Conservation (phyloP, 2,329 filamentous ascomycete genomes). For the Trichoderma hamatum region DNA sequence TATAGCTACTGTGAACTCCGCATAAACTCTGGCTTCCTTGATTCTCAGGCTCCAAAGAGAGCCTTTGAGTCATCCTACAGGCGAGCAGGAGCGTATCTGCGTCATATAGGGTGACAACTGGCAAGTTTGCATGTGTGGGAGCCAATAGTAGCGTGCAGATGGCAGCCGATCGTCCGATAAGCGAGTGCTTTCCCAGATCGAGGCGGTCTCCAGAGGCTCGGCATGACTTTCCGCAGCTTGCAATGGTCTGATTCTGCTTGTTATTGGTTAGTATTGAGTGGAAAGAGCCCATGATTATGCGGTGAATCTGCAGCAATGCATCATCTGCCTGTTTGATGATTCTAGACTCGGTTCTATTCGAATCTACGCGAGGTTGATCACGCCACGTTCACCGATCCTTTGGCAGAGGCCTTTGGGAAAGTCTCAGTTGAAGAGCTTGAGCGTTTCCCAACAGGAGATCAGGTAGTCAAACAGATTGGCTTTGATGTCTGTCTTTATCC, state of each 20-base stretch:
- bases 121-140: background rate
- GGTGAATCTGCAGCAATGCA: background rate
- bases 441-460: no score
- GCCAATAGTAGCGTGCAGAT: background rate
- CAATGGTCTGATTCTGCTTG: background rate
- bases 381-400: background rate
- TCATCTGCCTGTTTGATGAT: background rate
- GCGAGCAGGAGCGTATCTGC: background rate
- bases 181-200: background rate
- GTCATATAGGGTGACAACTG: background rate
- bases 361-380: background rate
- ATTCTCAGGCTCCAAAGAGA: background rate
- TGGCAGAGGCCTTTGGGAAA: background rate
- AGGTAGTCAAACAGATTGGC: background rate
- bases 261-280: background rate
- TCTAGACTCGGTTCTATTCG: background rate
- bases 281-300: background rate
- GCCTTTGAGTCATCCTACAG: background rate
- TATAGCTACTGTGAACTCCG: background rate
- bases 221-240: background rate
- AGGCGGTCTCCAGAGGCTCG: background rate
- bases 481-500: no score
- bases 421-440: background rate
- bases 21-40: background rate
- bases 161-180: background rate